Evolutionary conservation across 2,329 filamentous ascomycete species (phyloP).

Genomic region (Monilinia fructigena): DNA sequence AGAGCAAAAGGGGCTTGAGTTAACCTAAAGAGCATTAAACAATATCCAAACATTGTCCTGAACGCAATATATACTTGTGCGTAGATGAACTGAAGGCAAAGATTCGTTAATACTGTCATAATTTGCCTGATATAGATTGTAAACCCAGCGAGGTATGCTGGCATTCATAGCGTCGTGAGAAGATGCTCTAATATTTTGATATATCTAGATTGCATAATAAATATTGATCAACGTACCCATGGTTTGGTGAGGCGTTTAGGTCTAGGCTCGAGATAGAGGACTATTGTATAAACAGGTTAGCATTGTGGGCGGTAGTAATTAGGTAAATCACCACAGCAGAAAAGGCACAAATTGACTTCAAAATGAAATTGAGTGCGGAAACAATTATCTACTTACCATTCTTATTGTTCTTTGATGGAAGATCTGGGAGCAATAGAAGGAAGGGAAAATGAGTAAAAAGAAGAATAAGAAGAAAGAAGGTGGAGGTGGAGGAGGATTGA

Average conservation of each 20-base stretch:
- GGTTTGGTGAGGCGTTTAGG: not conserved
- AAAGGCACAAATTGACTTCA: not conserved
- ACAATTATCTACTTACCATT: constrained; percentile 3
- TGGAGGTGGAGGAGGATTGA: not conserved
- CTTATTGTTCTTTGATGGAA: not conserved
- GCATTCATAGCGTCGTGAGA: not conserved
- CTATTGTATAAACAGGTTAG: not conserved
- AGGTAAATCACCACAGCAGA: not conserved
- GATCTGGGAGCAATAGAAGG: not conserved
- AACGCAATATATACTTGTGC: not conserved
- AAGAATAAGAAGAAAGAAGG: not conserved
- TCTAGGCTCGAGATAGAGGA: not conserved
- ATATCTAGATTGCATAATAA: not conserved
- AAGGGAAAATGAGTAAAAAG: not conserved
- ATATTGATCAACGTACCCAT: not conserved
- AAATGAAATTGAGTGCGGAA: not conserved
- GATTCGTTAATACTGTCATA: not conserved
- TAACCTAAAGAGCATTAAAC: not conserved
- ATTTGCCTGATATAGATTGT: not conserved
- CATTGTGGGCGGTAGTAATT: not conserved
- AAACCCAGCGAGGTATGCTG: not conserved
- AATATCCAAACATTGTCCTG: constrained; percentile 7
- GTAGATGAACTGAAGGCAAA: not conserved
- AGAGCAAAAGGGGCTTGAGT: constrained; percentile 8
- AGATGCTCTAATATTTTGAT: not conserved